Base-by-base conservation (phyloP, 805 yeast species). In the Myxozyma neglecta region DNA sequence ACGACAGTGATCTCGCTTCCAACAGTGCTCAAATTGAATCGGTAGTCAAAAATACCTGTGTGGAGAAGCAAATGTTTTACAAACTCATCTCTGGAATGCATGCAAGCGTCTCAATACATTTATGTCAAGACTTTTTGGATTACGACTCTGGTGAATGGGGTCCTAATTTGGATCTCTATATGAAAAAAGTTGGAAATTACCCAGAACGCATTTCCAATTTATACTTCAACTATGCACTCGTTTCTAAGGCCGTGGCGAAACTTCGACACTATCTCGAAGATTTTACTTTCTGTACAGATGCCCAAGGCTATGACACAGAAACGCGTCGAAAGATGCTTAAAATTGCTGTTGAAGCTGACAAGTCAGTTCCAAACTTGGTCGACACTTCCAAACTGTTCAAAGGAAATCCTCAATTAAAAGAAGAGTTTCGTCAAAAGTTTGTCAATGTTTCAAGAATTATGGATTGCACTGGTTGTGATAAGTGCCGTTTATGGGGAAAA, bases 391-490 rank as follows among this genome's bases (percentile, higher is more conserved):
- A 76, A 4, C 70, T 78, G 37, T 80, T 84, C 65, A 81, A 81
- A 65, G 77, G 80, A 65, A 69, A 72, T 13, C 73, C 78, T 0
- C 76, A 77, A 20, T 40, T 93, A 60, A 94, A 94, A 70, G 86
- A 87, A 65, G 98, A 94, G 70, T 92, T 94, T 77, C 83, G 93
- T 64, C 75, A 82, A 43, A 86, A 96, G 56, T 96, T 94, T 74
- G 86, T 85, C 71, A 94, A 94, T 72, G 96, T 94, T 29, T 86
- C 96, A 20, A 87, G 89, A 54, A 85, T 94, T 48, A 94, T 94
- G 97, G 97, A 93, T 74, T 94, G 99, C 77, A 98, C 94, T 45
- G 97, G 97, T 43, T 94, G 99, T 78, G 99, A 94, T 73, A 82
- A 97, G 72, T 94, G 99, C 75, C 83, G 97, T 70, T 79, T 94